Base-by-base conservation (phyloP, 805 yeast species). In the Saturnispora sanitii region DNA sequence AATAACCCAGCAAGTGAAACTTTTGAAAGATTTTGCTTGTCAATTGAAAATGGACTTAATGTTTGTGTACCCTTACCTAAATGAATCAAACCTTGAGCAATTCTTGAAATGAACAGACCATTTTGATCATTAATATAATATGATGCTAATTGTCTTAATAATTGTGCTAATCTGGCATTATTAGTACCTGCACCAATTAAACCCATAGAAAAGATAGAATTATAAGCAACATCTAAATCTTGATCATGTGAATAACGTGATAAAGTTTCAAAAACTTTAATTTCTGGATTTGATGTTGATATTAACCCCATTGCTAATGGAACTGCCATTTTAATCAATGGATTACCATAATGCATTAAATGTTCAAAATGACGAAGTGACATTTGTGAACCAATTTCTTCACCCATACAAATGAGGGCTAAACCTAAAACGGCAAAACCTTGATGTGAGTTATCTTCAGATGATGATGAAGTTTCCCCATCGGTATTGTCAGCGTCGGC, bases 271-370 rank as follows among this genome's bases (percentile, higher is more conserved):
- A 86, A 92, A 13, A 90, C 95, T 64, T 87, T 88, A 83, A 92
- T 88, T 64, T 88, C 92, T 9, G 99, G 95, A 60, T 87, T 82
- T 2, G 96, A 85, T 2, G 94, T 80, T 4, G 95, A 84, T 6
- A 90, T 82, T 45, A 92, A 73, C 38, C 96, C 96, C 88, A 92
- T 83, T n/a, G 98, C 97, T 50, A 92, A 71, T 26, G 99, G 99
- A 34, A 92, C 97, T 16, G 96, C 88, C 53, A 95, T 77, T 54
- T 88, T 81, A 45, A 92, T 84, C 45, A 84, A 73, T 18, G 92
- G 78, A 53, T 85, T 88, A 45, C 99, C 98, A 58, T 92, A 92
- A 60, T 92, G 98, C 94, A 92, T 86, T 61, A 92, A 71, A 62
- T 92, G 98, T 35, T 95, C 88, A 60, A 90, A 90, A 62, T 92